phyloP scores from a whole-genome alignment of 2,329 filamentous ascomycete species.

The Pochonia chlamydosporia region DNA sequence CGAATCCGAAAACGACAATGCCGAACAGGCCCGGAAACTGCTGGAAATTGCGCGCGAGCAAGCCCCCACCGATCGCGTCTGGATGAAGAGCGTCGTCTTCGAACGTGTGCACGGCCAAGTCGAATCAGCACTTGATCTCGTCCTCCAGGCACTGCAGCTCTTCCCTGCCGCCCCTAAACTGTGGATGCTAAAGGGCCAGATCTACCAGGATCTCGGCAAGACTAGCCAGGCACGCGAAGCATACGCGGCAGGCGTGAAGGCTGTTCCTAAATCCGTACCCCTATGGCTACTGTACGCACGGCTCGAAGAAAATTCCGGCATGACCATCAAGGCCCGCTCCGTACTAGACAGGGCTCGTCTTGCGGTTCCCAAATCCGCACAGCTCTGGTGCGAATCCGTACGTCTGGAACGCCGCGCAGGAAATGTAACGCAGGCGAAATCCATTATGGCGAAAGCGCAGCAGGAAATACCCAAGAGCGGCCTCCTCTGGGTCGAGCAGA shows the following conservation, averaged over 20 bases:
- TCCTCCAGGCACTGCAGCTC: constrained; percentile 76
- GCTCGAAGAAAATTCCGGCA: constrained; percentile 78
- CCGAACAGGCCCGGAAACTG: constrained; percentile 74
- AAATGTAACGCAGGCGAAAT: constrained; percentile 78
- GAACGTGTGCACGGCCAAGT: constrained; percentile 77
- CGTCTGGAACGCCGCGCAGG: constrained; percentile 84
- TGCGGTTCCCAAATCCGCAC: constrained; percentile 75
- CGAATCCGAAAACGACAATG: constrained; percentile 82
- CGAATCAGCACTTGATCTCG: constrained; percentile 79
- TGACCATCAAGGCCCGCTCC: constrained; percentile 85
- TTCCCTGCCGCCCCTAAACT: constrained; percentile 85
- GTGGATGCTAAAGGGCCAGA: constrained; percentile 98
- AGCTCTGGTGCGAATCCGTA: constrained; percentile 91
- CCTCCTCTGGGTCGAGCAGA: constrained; percentile 86
- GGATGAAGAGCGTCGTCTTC: constrained; percentile 93
- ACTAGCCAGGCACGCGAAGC: constrained; percentile 82
- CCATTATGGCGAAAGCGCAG: constrained; percentile 86
- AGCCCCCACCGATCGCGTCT: constrained; percentile 91
- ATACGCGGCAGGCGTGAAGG: constrained; percentile 81
- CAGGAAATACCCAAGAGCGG: constrained; percentile 88
- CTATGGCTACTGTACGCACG: constrained; percentile 87
- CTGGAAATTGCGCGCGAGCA: constrained; percentile 78
- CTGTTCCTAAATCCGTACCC: constrained; percentile 75
- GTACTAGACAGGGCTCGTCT: constrained; percentile 88
- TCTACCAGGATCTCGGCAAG: constrained; percentile 81